These are phyloP conservation scores for Solanum hybrid DNA, from an alignment of 305 asterid species.

Conservation along the genomic window DNA sequence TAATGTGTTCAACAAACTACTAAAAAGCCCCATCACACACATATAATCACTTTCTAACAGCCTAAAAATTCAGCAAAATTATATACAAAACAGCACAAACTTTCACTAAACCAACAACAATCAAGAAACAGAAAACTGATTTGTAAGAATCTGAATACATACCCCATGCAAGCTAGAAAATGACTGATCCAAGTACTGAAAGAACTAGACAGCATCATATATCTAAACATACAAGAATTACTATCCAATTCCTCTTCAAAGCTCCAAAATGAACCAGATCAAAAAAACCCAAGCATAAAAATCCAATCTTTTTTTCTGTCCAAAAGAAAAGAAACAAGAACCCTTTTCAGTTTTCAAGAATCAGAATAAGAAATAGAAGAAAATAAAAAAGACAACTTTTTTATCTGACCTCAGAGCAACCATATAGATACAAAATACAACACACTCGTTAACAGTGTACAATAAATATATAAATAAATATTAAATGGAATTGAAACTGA, in stretches of 20 bases:
- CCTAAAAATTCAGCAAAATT: not conserved
- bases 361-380: not conserved
- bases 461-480: not conserved
- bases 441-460: not conserved
- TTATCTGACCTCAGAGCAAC: not conserved
- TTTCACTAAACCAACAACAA: not conserved
- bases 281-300: not conserved
- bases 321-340: not conserved
- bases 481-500: not conserved
- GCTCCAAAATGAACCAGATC: constrained; percentile 12
- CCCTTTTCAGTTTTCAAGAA: not conserved
- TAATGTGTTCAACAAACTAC: not conserved
- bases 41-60: not conserved
- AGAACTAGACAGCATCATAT: constrained; percentile 51
- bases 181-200: constrained; percentile 60
- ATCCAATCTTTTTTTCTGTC: constrained; percentile 2
- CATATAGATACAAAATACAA: not conserved
- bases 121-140: not conserved
- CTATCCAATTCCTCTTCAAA: constrained; percentile 4
- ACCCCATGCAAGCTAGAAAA: constrained; percentile 77
- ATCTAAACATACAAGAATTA: constrained; percentile 17
- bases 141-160: constrained; percentile 35
- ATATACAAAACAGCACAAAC: not conserved
- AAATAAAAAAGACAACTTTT: not conserved
- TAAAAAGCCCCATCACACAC: not conserved